These are phyloP conservation scores for Verticillium nubilum DNA, from an alignment of 2,329 filamentous ascomycete genomes.

Conservation along the genomic window DNA sequence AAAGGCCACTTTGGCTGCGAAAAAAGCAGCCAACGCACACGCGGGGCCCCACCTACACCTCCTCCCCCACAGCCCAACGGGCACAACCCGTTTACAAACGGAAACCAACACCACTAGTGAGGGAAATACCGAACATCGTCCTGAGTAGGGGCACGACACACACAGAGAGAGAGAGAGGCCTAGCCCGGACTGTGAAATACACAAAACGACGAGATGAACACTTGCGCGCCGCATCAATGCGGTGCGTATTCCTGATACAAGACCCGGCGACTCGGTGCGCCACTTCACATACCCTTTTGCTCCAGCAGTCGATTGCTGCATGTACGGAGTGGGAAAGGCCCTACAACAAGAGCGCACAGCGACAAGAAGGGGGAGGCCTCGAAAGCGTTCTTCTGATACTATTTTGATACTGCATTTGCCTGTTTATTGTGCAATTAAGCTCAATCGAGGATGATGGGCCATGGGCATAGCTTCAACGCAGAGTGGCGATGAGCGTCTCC, in stretches of 20 bases:
- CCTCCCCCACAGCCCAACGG: background rate
- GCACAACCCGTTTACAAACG: background rate
- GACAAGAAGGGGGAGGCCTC: background rate
- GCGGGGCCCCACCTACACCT: slow-evolving; percentile 2
- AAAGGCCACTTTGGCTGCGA: slow-evolving; percentile 53
- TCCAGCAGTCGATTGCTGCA: background rate
- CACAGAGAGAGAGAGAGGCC: background rate
- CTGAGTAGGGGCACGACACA: too few relatives aligned
- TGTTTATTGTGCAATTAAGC: background rate
- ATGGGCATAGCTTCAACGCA: background rate
- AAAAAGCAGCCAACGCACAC: slow-evolving; percentile 45
- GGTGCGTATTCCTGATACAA: background rate
- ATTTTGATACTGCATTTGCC: background rate
- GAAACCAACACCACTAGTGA: background rate
- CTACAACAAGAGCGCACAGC: background rate
- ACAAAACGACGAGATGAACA: background rate
- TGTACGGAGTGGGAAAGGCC: background rate
- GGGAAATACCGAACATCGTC: background rate
- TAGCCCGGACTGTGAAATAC: background rate
- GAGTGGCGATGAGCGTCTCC: too few relatives aligned
- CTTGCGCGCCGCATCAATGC: too few relatives aligned
- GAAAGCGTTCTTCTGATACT: background rate
- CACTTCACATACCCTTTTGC: background rate
- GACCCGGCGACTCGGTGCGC: background rate
- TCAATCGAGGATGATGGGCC: background rate